Evolutionary conservation across 177 flowering plant genomes (phyloP), one percentile per base, ranked within the genome.

Genomic region (Tripterygium wilfordii): DNA sequence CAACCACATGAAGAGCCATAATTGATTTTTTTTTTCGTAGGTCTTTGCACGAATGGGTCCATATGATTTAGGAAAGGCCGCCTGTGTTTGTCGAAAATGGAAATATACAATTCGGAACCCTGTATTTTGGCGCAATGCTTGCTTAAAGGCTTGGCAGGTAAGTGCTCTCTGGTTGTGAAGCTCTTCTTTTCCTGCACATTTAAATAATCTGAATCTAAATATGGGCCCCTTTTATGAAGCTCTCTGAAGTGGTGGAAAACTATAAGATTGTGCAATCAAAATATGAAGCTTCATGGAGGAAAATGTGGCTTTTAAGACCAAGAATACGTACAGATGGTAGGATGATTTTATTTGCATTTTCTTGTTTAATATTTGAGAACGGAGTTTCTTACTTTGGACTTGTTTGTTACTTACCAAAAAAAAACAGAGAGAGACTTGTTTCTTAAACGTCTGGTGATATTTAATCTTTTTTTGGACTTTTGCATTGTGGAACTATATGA

Each of bases 11-110:
- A n/a, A n/a, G n/a, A n/a, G n/a, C n/a, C n/a, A n/a, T n/a, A n/a
- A n/a, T n/a, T n/a, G n/a, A n/a, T n/a, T n/a, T n/a, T n/a, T n/a
- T n/a, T 59, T 5, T 51, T n/a, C n/a, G 18, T 71, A 92, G 98
- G 80, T 92, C 8, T 89, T 92, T 61, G 67, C 79, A 20, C 66
- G 84, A 53, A 76, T 89, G 83, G 62, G 57, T 53, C 84, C 98
- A 10, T 86, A 86, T 67, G 75, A 69, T 65, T 58, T 92, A 32
- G 98, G 97, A 30, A 80, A 74, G 67, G 97, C 96, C 36, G 69
- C 91, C 42, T 86, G 98, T 68, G 98, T 92, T 50, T 89, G 98
- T 67, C 80, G 95, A 15, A 89, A 92, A 57, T 89, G 97, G 98
- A 79, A 86, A 61, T 86, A 86, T 48, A 81, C 95, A 13, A 72